Conservation (phyloP, 345 rosid species). For the Acer yangbiense region DNA sequence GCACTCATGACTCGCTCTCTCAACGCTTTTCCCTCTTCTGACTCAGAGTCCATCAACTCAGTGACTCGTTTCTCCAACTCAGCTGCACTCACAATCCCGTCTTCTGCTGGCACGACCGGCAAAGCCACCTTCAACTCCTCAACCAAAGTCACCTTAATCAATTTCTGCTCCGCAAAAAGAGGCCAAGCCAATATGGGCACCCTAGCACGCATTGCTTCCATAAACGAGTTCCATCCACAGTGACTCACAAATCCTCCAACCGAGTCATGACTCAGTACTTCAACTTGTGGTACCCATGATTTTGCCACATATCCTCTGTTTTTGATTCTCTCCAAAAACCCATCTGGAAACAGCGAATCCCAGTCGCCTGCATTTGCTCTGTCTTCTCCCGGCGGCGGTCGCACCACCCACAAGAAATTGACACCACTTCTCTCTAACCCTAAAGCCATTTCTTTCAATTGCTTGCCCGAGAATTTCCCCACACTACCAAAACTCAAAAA, state of each 20-base stretch:
- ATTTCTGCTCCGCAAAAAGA: constrained; percentile 18
- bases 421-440: constrained; percentile 26
- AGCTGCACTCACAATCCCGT: not conserved
- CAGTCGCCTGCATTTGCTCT: not conserved
- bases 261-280: constrained; percentile 15
- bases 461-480: constrained; percentile 11
- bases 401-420: constrained; percentile 32
- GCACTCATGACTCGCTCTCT: not conserved
- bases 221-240: constrained; percentile 31
- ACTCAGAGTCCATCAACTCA: constrained; percentile 18
- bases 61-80: constrained; percentile 21
- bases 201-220: constrained; percentile 22
- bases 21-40: constrained; percentile 1
- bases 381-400: not conserved
- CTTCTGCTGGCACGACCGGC: not conserved
- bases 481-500: constrained; percentile 29
- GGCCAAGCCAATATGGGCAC: constrained; percentile 32
- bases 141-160: constrained; percentile 18
- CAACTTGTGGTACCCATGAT: constrained; percentile 28
- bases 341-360: constrained; percentile 17
- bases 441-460: constrained; percentile 24
- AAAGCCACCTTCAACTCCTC: constrained; percentile 14
- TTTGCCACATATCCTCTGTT: constrained; percentile 18
- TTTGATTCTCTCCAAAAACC: constrained; percentile 22
- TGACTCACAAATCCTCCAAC: constrained; percentile 31